Evolutionary conservation across 495 filamentous ascomycete genomes (phyloP).

Genomic region (Usnea hakonensis): DNA sequence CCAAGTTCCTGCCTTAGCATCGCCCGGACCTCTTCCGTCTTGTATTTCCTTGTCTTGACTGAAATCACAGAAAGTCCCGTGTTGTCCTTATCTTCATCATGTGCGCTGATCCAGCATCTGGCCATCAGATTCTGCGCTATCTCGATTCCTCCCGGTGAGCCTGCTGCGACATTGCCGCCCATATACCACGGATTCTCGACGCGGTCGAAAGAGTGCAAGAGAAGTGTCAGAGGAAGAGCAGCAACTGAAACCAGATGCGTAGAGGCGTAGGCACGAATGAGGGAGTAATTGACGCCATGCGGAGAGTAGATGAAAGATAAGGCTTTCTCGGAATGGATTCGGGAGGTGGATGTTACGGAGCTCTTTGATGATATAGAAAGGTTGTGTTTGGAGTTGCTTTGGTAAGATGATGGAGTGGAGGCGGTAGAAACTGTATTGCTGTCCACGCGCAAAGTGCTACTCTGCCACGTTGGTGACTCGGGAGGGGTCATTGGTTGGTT

Average conservation of each 20-base stretch:
- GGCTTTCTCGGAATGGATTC: slow-evolving; percentile 29
- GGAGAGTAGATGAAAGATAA: slow-evolving; percentile 55
- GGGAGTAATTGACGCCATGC: slow-evolving; percentile 45
- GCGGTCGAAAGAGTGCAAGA: slow-evolving; percentile 57
- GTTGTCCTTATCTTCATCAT: slow-evolving; percentile 57
- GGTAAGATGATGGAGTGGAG: slow-evolving; percentile 11
- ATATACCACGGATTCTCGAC: slow-evolving; percentile 56
- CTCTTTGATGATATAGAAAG: slow-evolving; percentile 16
- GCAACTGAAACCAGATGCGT: slow-evolving; percentile 47
- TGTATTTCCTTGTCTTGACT: slow-evolving; percentile 56
- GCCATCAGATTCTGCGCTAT: slow-evolving; percentile 48
- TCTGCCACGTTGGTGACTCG: slow-evolving; percentile 18
- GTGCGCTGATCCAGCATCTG: slow-evolving; percentile 54
- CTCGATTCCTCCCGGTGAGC: slow-evolving; percentile 49
- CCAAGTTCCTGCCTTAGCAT: slow-evolving; percentile 22
- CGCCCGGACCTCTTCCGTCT: slow-evolving; percentile 64
- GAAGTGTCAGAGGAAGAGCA: slow-evolving; percentile 53
- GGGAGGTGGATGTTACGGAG: slow-evolving; percentile 24
- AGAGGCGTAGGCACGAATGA: slow-evolving; percentile 46
- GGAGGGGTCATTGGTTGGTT: slow-evolving; percentile 22
- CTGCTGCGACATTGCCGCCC: slow-evolving; percentile 53
- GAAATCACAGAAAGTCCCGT: slow-evolving; percentile 44
- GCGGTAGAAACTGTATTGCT: slow-evolving; percentile 8
- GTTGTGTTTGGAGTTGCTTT: slow-evolving; percentile 13
- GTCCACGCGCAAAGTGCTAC: slow-evolving; percentile 11